Percentiles rank a stretch among this genome's conserved stretches.
Evolutionary conservation across 345 rosid genomes (phyloP).

Genomic region (Geranium rotundifolium): DNA sequence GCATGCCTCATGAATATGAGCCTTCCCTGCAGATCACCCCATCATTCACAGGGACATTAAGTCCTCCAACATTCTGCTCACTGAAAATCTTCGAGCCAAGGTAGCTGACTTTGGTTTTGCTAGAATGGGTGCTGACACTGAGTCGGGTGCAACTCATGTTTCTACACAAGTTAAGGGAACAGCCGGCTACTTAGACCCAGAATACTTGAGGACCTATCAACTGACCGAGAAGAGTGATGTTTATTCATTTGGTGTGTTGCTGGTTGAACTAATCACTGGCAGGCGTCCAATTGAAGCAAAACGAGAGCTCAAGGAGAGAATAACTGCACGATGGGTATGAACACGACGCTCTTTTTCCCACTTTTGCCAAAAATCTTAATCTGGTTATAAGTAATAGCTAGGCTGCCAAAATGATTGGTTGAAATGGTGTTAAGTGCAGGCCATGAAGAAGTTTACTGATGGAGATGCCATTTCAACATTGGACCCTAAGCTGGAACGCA

Average conservation of each 20-base stretch:
- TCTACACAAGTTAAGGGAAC: slow-evolving; percentile 98
- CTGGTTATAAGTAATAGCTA: no score
- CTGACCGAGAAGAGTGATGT: slow-evolving; percentile 94
- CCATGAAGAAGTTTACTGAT: slow-evolving; percentile 50
- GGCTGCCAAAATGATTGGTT: no score
- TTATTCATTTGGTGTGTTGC: slow-evolving; percentile 80
- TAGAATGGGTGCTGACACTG: slow-evolving; percentile 61
- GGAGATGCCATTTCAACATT: slow-evolving; percentile 47
- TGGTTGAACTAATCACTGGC: slow-evolving; percentile 64
- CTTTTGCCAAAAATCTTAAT: no score
- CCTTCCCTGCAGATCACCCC: slow-evolving; percentile 60
- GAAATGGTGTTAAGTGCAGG: slow-evolving; percentile 38
- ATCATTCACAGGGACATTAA: slow-evolving; percentile 92
- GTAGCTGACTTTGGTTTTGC: slow-evolving; percentile 93
- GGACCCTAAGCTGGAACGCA: slow-evolving; percentile 63
- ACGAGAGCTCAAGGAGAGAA: slow-evolving; percentile 59
- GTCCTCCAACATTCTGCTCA: slow-evolving; percentile 89
- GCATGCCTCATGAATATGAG: slow-evolving; percentile 1
- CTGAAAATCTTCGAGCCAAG: slow-evolving; percentile 79
- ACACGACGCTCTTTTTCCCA: no score
- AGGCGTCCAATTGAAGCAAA: slow-evolving; percentile 82
- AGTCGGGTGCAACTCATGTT: slow-evolving; percentile 80
- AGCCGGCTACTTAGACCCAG: slow-evolving; percentile 90
- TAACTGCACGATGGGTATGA: slow-evolving; percentile 76
- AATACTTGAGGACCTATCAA: slow-evolving; percentile 76